phyloP scores from a whole-genome alignment of 805 yeast genomes.

The Isabelozyma gotoi region DNA sequence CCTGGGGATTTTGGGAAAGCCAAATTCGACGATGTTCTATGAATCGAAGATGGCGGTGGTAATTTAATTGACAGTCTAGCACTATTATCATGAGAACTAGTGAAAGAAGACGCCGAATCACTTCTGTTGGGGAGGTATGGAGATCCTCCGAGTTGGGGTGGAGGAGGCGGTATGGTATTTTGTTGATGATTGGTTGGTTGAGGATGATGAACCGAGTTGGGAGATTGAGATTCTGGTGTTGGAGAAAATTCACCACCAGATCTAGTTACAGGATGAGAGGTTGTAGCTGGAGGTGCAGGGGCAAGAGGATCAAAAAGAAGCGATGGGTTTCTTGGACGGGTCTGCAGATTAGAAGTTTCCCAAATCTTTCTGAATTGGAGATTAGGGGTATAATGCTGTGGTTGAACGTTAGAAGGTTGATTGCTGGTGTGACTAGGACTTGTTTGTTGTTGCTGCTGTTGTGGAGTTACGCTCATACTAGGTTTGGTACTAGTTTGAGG shows the following conservation, averaged over 20 bases:
- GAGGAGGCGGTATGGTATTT: conserved; percentile 2
- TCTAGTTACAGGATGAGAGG: conserved; percentile 4
- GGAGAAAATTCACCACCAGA: conserved; percentile 3
- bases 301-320: conserved; percentile 51
- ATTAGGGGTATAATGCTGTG: conserved; percentile 23
- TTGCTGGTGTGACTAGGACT: neutral
- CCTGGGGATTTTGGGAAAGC: conserved; percentile 5
- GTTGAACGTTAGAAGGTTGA: conserved; percentile 4
- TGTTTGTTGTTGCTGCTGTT: conserved; percentile 1
- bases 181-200: conserved; percentile 5
- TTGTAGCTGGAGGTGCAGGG: conserved; percentile 28
- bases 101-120: neutral
- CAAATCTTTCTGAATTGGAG: conserved; percentile 38
- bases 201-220: conserved; percentile 5
- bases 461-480: no score
- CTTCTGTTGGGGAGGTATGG: conserved; percentile 4
- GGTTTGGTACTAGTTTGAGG: no score
- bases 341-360: conserved; percentile 15
- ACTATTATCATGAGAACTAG: conserved; percentile 5
- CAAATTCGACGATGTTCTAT: conserved; percentile 7
- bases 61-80: conserved; percentile 11
- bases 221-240: conserved; percentile 8
- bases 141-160: conserved; percentile 1
- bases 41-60: conserved; percentile 21
- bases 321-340: conserved; percentile 46